Evolutionary conservation across 2,329 filamentous ascomycete species (phyloP).

Genomic region (Calonectria hawksworthii): DNA sequence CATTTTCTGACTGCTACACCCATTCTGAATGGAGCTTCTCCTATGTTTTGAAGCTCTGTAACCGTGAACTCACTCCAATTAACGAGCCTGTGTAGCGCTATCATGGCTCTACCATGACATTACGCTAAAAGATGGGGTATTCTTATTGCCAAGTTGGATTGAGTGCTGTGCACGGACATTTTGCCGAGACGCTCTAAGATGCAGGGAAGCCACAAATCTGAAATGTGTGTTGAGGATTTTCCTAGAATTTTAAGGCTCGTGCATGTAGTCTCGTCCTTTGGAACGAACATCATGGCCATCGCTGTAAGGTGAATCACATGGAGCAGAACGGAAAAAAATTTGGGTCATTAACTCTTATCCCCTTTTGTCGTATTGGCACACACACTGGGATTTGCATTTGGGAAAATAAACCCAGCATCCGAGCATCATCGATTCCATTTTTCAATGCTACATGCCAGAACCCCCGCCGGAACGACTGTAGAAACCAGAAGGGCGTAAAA

Average conservation of each 20-base stretch:
- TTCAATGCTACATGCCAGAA: constrained; percentile 72
- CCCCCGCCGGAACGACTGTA: constrained; percentile 65
- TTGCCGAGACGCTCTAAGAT: background rate
- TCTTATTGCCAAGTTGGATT: background rate
- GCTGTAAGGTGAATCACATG: background rate
- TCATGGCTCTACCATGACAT: background rate
- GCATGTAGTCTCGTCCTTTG: too few relatives aligned
- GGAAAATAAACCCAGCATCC: constrained; percentile 45
- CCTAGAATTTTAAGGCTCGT: background rate
- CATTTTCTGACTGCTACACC: background rate
- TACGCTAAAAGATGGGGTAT: background rate
- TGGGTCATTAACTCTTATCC: background rate
- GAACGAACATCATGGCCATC: background rate
- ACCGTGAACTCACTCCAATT: background rate
- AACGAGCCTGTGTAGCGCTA: background rate
- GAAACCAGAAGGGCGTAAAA: constrained; percentile 61
- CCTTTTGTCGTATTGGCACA: background rate
- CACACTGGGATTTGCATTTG: constrained; percentile 28
- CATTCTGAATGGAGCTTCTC: background rate
- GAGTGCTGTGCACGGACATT: background rate
- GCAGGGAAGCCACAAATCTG: background rate
- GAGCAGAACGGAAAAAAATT: background rate
- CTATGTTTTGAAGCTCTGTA: background rate
- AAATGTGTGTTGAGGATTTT: background rate
- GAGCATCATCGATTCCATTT: constrained; percentile 66